phyloP scores from a whole-genome alignment of 2,329 filamentous ascomycete genomes.

The Calcarisporium arbuscula region DNA sequence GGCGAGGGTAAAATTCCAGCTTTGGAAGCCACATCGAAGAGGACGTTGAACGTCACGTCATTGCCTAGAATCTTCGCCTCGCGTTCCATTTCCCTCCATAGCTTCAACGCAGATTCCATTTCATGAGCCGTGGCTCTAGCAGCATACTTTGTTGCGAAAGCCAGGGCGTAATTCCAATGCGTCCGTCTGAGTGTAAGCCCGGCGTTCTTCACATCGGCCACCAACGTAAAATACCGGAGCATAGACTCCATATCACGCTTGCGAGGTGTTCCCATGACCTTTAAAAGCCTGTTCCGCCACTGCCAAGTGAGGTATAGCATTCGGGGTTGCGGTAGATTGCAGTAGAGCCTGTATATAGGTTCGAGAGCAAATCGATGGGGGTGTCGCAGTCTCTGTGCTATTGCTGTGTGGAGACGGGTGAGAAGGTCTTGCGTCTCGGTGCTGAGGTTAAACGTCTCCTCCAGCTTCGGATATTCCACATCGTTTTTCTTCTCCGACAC shows the following conservation, averaged over 20 bases:
- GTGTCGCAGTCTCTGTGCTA: slow-evolving; percentile 35
- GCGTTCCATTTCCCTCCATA: slow-evolving; percentile 90
- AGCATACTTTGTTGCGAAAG: slow-evolving; percentile 68
- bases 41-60: slow-evolving; percentile 83
- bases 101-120: slow-evolving; percentile 54
- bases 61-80: slow-evolving; percentile 58
- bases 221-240: slow-evolving; percentile 74
- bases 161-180: slow-evolving; percentile 82
- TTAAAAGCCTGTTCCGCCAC: slow-evolving; percentile 59
- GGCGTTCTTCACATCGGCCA: slow-evolving; percentile 76
- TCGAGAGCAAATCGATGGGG: slow-evolving; percentile 35
- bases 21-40: slow-evolving; percentile 85
- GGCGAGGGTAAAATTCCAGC: slow-evolving; percentile 74
- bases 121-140: slow-evolving; percentile 55
- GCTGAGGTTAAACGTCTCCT: slow-evolving; percentile 30
- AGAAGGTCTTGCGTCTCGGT: slow-evolving; percentile 30
- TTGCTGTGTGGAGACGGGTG: slow-evolving; percentile 31
- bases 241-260: slow-evolving; percentile 55
- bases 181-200: slow-evolving; percentile 58
- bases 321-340: slow-evolving; percentile 43
- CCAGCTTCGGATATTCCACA: slow-evolving; percentile 35
- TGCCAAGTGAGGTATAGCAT: slow-evolving; percentile 42
- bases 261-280: slow-evolving; percentile 59
- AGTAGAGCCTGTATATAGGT: slow-evolving; percentile 43
- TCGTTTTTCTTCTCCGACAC: slow-evolving; percentile 48